Base-by-base conservation (phyloP, 257 asterid genomes). In the Linaria vulgaris region DNA sequence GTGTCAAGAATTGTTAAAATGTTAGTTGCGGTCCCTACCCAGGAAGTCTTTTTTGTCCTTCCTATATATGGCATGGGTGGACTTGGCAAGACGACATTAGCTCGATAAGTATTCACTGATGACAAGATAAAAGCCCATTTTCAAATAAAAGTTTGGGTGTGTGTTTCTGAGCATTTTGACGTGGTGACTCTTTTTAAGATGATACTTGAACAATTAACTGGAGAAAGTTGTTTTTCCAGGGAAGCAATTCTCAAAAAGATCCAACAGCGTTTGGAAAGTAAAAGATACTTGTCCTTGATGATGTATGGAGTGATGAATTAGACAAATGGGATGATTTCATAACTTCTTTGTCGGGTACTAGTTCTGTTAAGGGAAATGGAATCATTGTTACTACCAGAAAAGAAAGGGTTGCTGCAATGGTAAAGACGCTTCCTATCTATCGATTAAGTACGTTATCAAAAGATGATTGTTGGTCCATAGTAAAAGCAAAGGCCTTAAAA, bases 211-310 rank as follows among this genome's bases (percentile, higher is more conserved):
- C 54, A 19, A 73, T 65, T 5, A 10, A 66, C 20, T 10, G 3
- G 13, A 39, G 9, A 34, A 19, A 15, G 11, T 78, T 78, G 56
- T 78, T 49, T 13, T 11, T 49, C 1, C 5, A 12, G 2, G 55
- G 73, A 55, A 68, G 54, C 27, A 44, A 57, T 51, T 56, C 56
- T 11, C 10, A 5, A 68, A 74, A 7, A 71, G 74, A 24, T 57
- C 57, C 56, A 3, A 10, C 9, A 59, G 0, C 1, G 22, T 5
- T 4, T 71, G n/a, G 15, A 1, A 14, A 59, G 15, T 0, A 56
- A 16, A 50, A 67, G 41, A 3, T 67, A 25, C 62, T 78, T 5
- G 66, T 74, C 19, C 56, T 68, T 22, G 73, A 78, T 56, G 83
- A 78, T 23, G 48, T 74, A 12, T 74, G 80, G 80, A 50, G 16